phyloP scores from a whole-genome alignment of 148 eudicot species.

The Arbutus unedo region DNA sequence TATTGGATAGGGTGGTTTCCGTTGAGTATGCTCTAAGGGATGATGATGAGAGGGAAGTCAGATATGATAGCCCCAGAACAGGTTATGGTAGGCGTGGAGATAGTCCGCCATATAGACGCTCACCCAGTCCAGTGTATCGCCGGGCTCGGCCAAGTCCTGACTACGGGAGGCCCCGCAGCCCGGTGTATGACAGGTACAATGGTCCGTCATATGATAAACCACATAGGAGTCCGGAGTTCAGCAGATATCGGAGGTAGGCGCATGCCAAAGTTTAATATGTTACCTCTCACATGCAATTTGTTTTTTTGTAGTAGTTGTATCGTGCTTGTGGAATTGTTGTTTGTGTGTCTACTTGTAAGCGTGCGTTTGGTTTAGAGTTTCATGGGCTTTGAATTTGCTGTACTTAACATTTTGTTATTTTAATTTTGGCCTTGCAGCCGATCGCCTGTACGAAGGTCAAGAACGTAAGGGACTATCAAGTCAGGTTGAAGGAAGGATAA shows the following conservation, averaged over 20 bases:
- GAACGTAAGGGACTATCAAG: slow-evolving; percentile 32
- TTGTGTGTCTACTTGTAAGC: not conserved
- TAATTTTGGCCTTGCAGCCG: slow-evolving; percentile 41
- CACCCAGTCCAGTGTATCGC: slow-evolving; percentile 69
- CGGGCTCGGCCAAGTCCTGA: slow-evolving; percentile 73
- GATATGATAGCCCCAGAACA: slow-evolving; percentile 60
- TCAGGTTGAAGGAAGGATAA: slow-evolving; percentile 8
- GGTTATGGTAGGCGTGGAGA: slow-evolving; percentile 53
- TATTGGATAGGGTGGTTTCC: slow-evolving; percentile 81
- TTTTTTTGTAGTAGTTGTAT: no score
- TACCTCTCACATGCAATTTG: no score
- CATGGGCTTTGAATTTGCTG: not conserved
- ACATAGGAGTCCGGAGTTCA: slow-evolving; percentile 57
- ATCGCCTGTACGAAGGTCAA: slow-evolving; percentile 64
- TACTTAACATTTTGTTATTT: not conserved
- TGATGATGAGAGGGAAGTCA: slow-evolving; percentile 69
- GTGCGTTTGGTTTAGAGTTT: not conserved
- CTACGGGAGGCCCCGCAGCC: slow-evolving; percentile 65
- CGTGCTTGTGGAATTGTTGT: not conserved
- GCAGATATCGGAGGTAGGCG: slow-evolving; percentile 60
- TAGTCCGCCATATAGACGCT: slow-evolving; percentile 67
- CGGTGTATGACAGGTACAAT: slow-evolving; percentile 54
- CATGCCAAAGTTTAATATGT: not conserved
- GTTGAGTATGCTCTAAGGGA: slow-evolving; percentile 94
- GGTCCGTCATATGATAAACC: slow-evolving; percentile 60